Conservation (phyloP, 257 asterid species). For the Solanum raphanifolium region DNA sequence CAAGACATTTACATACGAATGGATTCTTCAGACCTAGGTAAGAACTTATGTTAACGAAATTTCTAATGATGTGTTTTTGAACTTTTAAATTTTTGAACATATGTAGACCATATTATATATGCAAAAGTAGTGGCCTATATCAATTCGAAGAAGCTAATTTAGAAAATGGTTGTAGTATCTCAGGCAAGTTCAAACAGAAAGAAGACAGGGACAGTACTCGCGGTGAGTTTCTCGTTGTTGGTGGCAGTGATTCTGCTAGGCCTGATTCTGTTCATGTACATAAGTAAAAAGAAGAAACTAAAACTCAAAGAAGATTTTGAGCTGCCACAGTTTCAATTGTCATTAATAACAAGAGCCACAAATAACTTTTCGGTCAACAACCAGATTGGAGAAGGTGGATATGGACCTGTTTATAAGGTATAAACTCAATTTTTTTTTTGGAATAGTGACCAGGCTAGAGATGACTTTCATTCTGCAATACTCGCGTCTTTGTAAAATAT, state of each 20-base stretch:
- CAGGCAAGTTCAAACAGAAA: not conserved
- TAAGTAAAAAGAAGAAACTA: not conserved
- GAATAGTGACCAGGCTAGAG: not conserved
- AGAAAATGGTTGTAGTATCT: not conserved
- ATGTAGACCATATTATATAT: not conserved
- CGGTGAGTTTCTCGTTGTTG: not conserved
- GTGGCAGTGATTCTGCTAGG: not conserved
- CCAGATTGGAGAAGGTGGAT: not conserved
- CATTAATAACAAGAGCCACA: conserved; percentile 10
- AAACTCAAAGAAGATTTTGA: conserved; percentile 4
- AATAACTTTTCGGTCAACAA: not conserved
- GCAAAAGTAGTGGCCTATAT: not conserved
- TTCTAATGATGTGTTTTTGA: not conserved
- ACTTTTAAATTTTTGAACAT: not conserved
- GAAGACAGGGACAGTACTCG: not conserved
- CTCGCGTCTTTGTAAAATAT: not conserved
- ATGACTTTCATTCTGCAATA: not conserved
- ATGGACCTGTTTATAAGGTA: not conserved
- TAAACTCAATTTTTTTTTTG: not conserved
- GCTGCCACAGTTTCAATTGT: conserved; percentile 10
- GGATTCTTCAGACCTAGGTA: conserved; percentile 16
- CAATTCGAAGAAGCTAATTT: not conserved
- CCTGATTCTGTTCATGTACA: not conserved
- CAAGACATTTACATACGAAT: conserved; percentile 18
- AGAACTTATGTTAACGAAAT: not conserved